Conservation (phyloP, 2,329 filamentous ascomycete genomes). For the Trichoderma semiorbis region DNA sequence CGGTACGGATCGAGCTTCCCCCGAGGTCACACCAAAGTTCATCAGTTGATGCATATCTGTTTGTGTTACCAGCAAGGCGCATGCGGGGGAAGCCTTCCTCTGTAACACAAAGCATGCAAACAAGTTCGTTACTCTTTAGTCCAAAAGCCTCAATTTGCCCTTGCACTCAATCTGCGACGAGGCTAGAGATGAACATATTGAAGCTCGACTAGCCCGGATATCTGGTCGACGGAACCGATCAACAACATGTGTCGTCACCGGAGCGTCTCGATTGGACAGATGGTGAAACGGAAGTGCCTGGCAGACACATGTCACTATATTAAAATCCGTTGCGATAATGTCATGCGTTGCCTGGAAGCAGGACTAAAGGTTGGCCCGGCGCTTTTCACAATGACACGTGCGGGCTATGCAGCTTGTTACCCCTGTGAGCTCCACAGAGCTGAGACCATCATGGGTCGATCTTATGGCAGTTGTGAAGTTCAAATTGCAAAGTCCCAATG, state of each 20-base stretch:
- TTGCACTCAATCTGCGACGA: neutral
- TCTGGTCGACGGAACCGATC: neutral
- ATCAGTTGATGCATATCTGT: neutral
- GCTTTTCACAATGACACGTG: neutral
- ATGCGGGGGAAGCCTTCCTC: neutral
- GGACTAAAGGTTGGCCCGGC: neutral
- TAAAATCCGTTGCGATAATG: neutral
- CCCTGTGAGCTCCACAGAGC: constrained; percentile 1
- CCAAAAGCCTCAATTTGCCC: neutral
- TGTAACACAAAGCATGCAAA: neutral
- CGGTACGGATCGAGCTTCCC: neutral
- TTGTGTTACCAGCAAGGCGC: neutral
- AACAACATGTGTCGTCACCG: constrained; percentile 11
- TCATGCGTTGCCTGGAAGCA: neutral
- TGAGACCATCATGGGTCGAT: constrained; percentile 9
- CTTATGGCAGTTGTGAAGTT: neutral
- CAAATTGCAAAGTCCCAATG: neutral
- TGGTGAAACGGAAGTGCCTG: constrained; percentile 4
- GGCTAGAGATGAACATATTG: neutral
- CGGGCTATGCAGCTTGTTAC: neutral
- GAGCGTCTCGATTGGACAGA: constrained; percentile 3
- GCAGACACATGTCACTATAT: neutral
- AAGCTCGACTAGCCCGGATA: neutral
- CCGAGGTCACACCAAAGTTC: neutral
- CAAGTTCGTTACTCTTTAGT: neutral